A percentile compares a stretch with the other conserved stretches of the same genome.
Conservation (phyloP, 2,329 filamentous ascomycete genomes). For the Sporothrix pseudoabietina region DNA sequence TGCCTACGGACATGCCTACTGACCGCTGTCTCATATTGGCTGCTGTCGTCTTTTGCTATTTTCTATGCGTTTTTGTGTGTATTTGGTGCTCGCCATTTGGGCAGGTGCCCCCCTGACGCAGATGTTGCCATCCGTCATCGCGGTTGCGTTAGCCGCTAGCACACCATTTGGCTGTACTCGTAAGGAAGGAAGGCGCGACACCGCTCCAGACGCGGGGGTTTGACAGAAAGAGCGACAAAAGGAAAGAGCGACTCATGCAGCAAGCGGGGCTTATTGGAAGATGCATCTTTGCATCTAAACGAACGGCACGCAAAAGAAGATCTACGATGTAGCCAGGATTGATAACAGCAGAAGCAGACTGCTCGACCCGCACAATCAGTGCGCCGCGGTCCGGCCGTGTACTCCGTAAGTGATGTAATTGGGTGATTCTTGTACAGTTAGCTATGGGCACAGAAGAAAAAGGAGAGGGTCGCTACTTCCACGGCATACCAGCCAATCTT, state of each 20-base stretch:
- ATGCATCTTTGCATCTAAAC: neutral
- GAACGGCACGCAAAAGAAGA: neutral
- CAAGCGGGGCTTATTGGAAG: neutral
- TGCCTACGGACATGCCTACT: neutral
- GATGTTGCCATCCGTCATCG: conserved; percentile 23
- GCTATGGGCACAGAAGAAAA: neutral
- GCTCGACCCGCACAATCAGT: neutral
- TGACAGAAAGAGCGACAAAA: neutral
- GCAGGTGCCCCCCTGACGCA: conserved; percentile 7
- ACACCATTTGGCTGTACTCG: neutral
- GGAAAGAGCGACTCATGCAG: conserved; percentile 1
- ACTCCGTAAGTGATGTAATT: neutral
- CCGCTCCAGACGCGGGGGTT: too few species aligned
- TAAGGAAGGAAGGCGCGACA: neutral
- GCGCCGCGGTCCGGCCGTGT: too few species aligned
- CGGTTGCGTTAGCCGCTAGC: conserved; percentile 23
- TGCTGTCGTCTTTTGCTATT: neutral
- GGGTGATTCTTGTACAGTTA: neutral
- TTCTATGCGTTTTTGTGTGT: neutral
- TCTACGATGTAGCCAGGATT: neutral
- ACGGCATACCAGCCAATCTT: neutral
- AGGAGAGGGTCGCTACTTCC: neutral
- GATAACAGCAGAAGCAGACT: neutral
- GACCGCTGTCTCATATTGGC: conserved; percentile 15
- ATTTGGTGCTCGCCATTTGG: neutral